Conservation (phyloP, 2,329 filamentous ascomycete species). For the Aspergillus quadrilineatus region DNA sequence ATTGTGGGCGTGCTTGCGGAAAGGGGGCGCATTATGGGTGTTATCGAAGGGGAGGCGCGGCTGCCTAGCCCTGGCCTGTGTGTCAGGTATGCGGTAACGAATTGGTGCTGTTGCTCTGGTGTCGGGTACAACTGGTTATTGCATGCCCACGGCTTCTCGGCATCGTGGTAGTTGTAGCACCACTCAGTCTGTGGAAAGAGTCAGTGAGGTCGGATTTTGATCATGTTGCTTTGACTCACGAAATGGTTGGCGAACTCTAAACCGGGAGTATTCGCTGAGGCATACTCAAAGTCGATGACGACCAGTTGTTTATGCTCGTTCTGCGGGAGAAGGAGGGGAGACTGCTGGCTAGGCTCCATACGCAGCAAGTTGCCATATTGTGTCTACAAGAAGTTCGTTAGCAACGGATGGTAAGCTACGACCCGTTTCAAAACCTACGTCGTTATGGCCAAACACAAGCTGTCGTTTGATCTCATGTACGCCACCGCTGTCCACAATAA, state of each 20-base stretch:
- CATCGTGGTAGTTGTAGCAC: slow-evolving; percentile 95
- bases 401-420: slow-evolving; percentile 5
- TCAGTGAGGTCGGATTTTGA: slow-evolving; percentile 18
- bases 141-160: slow-evolving; percentile 64
- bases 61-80: slow-evolving; percentile 63
- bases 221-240: slow-evolving; percentile 45
- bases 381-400: slow-evolving; percentile 57
- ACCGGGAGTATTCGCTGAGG: slow-evolving; percentile 80
- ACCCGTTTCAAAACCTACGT: slow-evolving; percentile 59
- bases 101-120: slow-evolving; percentile 75
- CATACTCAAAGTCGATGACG: slow-evolving; percentile 98
- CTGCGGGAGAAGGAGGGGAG: slow-evolving; percentile 79
- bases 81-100: slow-evolving; percentile 81
- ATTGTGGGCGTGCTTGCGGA: slow-evolving; percentile 51
- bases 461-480: slow-evolving; percentile 65
- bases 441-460: slow-evolving; percentile 95
- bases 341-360: slow-evolving; percentile 66
- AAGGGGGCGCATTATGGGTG: slow-evolving; percentile 52
- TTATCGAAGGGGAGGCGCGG: slow-evolving; percentile 27
- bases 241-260: slow-evolving; percentile 98
- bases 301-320: slow-evolving; percentile 96
- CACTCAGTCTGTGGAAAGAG: slow-evolving; percentile 66
- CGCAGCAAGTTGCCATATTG: slow-evolving; percentile 98
- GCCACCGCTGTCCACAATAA: slow-evolving; percentile 71
- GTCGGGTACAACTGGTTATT: slow-evolving; percentile 71